Evolutionary conservation across 2,329 filamentous ascomycete species (phyloP).

Genomic region (Fusarium tjaetaba): DNA sequence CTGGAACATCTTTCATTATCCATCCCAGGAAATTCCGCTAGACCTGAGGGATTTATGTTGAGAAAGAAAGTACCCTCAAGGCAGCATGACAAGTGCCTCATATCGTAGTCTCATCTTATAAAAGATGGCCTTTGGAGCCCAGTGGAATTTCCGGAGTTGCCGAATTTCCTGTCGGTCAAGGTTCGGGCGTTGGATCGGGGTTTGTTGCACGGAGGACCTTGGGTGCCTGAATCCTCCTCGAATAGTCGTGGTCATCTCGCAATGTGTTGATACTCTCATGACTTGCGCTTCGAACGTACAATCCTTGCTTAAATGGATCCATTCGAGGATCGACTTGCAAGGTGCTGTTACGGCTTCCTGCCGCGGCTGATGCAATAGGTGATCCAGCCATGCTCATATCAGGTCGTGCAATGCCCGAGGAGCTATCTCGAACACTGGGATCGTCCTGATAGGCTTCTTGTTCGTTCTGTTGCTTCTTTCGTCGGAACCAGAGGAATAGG

Average conservation of each 20-base stretch:
- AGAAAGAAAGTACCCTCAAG: neutral
- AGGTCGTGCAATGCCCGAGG: slow-evolving; percentile 58
- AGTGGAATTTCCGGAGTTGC: neutral
- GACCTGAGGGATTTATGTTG: neutral
- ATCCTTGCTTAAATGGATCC: slow-evolving; percentile 67
- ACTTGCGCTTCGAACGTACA: slow-evolving; percentile 68
- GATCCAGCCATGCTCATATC: slow-evolving; percentile 53
- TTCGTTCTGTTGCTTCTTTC: slow-evolving; percentile 55
- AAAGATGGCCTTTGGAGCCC: neutral
- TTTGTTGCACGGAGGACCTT: slow-evolving; percentile 71
- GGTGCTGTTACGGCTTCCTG: slow-evolving; percentile 61
- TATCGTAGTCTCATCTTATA: neutral
- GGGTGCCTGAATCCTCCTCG: slow-evolving; percentile 65
- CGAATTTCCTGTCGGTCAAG: neutral
- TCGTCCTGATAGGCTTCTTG: slow-evolving; percentile 56
- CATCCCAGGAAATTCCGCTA: neutral
- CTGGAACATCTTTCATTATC: slow-evolving; percentile 26
- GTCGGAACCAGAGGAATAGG: slow-evolving; percentile 57
- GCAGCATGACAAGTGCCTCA: neutral
- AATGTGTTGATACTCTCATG: slow-evolving; percentile 72
- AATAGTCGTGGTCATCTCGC: slow-evolving; percentile 73
- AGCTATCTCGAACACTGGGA: slow-evolving; percentile 61
- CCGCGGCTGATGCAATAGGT: slow-evolving; percentile 46
- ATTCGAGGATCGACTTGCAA: slow-evolving; percentile 71
- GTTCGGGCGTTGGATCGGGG: slow-evolving; percentile 59